Evolutionary conservation across 2,329 filamentous ascomycete species (phyloP).

Genomic region (Bisporella sp.): DNA sequence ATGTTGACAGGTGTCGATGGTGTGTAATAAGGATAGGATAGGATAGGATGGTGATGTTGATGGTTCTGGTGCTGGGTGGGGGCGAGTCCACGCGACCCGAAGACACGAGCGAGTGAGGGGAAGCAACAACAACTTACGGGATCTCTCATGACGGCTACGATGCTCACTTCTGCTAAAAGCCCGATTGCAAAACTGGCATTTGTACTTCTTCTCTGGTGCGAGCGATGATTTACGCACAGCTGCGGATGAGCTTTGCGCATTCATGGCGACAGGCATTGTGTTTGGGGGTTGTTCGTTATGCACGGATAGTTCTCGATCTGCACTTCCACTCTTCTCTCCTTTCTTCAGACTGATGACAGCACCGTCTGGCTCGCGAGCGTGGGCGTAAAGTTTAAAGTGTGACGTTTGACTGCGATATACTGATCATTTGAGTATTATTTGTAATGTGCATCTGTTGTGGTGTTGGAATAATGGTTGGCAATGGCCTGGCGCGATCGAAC

Average conservation of each 20-base stretch:
- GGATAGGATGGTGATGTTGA: constrained; percentile 1
- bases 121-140: constrained; percentile 64
- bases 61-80: neutral
- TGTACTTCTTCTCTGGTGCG: constrained; percentile 95
- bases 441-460: constrained; percentile 47
- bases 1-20: neutral
- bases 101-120: constrained; percentile 15
- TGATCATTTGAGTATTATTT: constrained; percentile 46
- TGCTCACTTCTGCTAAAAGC: constrained; percentile 98
- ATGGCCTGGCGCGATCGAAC: constrained; percentile 18
- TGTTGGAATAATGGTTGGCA: constrained; percentile 33
- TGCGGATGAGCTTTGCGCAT: constrained; percentile 59
- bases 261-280: constrained; percentile 61
- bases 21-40: neutral
- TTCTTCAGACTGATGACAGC: constrained; percentile 29
- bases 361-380: constrained; percentile 29
- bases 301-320: neutral
- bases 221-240: constrained; percentile 68
- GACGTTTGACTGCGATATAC: constrained; percentile 41
- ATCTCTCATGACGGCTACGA: constrained; percentile 91
- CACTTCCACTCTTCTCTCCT: constrained; percentile 5
- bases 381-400: constrained; percentile 64
- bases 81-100: neutral
- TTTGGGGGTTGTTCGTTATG: neutral
- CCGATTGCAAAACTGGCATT: constrained; percentile 97